These are phyloP conservation scores for Colletotrichum ledebouriae DNA, from an alignment of 2,329 filamentous ascomycete genomes.

Conservation along the genomic window DNA sequence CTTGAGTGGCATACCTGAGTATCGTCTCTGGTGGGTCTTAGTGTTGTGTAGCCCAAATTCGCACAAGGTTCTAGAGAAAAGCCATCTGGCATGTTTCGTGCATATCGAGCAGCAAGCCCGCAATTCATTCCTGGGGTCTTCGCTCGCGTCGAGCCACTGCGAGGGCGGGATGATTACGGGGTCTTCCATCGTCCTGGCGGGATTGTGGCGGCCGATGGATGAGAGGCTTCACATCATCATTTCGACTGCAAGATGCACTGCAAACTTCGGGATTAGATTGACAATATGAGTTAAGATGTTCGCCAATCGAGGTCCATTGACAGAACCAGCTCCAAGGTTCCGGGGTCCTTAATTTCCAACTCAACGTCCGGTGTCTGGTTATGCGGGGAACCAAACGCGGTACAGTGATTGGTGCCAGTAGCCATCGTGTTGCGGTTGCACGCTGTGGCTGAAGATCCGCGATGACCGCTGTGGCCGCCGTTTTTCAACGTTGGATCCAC, in stretches of 20 bases:
- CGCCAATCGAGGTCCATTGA: constrained; percentile 11
- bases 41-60: constrained; percentile 7
- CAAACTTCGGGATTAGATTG: neutral
- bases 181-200: neutral
- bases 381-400: constrained; percentile 30
- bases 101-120: neutral
- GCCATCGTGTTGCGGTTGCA: constrained; percentile 22
- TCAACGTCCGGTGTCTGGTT: constrained; percentile 5
- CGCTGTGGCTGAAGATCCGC: constrained; percentile 29
- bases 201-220: constrained; percentile 5
- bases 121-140: constrained; percentile 11
- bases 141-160: neutral
- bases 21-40: neutral
- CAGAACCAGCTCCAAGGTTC: constrained; percentile 35
- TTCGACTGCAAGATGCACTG: constrained; percentile 1
- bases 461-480: constrained; percentile 27
- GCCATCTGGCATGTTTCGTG: neutral
- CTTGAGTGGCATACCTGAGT: constrained; percentile 5
- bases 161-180: neutral
- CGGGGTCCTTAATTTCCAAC: constrained; percentile 31
- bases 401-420: constrained; percentile 22
- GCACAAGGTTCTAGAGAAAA: constrained; percentile 15
- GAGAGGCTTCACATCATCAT: constrained; percentile 4
- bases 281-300: neutral
- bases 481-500: constrained; percentile 31